Evolutionary conservation across 805 yeast genomes (phyloP).

Genomic region (Yarrowia phangngaensis): DNA sequence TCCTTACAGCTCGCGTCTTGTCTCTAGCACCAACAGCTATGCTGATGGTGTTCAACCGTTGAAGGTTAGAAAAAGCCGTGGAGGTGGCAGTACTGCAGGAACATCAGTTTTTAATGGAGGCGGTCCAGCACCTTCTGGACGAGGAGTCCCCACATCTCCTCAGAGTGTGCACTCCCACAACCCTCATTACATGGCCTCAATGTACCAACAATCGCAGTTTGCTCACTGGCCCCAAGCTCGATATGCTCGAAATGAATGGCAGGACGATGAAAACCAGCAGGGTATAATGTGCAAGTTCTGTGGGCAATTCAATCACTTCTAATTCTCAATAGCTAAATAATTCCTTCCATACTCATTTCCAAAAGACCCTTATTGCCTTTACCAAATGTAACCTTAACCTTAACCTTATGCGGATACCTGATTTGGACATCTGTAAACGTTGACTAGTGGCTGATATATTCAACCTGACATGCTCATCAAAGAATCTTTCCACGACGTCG

Average conservation of each 20-base stretch:
- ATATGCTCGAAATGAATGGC: constrained; percentile 9
- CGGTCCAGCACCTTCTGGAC: too few species aligned
- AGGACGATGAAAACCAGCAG: constrained; percentile 17
- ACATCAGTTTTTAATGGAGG: background rate
- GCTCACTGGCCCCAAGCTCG: constrained; percentile 7
- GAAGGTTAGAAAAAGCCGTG: constrained; percentile 8
- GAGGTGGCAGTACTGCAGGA: background rate
- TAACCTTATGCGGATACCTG: background rate
- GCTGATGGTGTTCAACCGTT: constrained; percentile 1
- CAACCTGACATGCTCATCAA: constrained; percentile 52
- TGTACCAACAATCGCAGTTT: background rate
- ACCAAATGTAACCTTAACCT: too few species aligned
- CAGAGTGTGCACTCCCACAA: too few species aligned
- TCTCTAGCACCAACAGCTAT: background rate
- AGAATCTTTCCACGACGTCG: constrained; percentile 60
- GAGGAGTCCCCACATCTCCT: too few species aligned
- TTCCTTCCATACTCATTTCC: background rate
- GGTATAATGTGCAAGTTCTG: constrained; percentile 17
- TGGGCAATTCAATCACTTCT: constrained; percentile 1
- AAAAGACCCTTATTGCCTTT: too few species aligned
- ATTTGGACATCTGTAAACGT: too few species aligned
- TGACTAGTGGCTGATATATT: too few species aligned
- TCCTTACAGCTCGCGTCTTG: constrained; percentile 1
- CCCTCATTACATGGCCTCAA: too few species aligned
- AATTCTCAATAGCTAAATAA: constrained; percentile 1